Percentiles rank a stretch among this genome's conserved stretches.
phyloP scores from a whole-genome alignment of 805 yeast genomes.

The Candida glaebosa region DNA sequence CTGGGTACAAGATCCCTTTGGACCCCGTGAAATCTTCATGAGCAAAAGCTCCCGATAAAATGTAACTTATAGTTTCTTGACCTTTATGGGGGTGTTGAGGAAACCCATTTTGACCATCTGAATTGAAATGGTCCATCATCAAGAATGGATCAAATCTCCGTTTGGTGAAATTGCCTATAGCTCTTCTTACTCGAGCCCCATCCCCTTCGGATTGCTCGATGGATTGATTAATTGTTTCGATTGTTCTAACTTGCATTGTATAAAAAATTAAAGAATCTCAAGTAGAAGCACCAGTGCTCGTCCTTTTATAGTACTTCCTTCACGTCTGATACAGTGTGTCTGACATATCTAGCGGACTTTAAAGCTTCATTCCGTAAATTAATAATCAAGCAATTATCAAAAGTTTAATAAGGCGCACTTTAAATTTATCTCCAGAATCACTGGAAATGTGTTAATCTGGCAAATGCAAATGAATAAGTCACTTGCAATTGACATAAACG shows the following conservation, averaged over 20 bases:
- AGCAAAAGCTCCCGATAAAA: conserved; percentile 34
- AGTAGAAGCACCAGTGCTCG: too few species aligned
- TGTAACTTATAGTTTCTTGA: conserved; percentile 35
- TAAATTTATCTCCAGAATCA: too few species aligned
- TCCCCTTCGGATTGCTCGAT: conserved; percentile 78
- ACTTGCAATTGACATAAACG: too few species aligned
- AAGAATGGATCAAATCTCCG: conserved; percentile 80
- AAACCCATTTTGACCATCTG: conserved; percentile 61
- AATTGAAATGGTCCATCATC: conserved; percentile 72
- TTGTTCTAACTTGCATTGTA: conserved; percentile 22
- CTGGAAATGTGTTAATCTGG: too few species aligned
- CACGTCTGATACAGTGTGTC: too few species aligned
- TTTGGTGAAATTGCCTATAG: conserved; percentile 65
- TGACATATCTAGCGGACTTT: too few species aligned
- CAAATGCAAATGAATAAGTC: too few species aligned
- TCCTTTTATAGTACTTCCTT: too few species aligned
- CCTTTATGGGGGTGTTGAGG: conserved; percentile 42
- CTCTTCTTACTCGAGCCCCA: conserved; percentile 82
- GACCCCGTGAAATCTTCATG: conserved; percentile 76
- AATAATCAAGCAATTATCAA: too few species aligned
- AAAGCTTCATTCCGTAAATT: too few species aligned
- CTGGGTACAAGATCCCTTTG: conserved; percentile 71
- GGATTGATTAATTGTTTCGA: conserved; percentile 41
- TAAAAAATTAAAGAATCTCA: neutral
- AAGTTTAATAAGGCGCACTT: too few species aligned